These are phyloP conservation scores for Gypsophila paniculata DNA, from an alignment of 179 eudicot genomes.

Conservation along the genomic window DNA sequence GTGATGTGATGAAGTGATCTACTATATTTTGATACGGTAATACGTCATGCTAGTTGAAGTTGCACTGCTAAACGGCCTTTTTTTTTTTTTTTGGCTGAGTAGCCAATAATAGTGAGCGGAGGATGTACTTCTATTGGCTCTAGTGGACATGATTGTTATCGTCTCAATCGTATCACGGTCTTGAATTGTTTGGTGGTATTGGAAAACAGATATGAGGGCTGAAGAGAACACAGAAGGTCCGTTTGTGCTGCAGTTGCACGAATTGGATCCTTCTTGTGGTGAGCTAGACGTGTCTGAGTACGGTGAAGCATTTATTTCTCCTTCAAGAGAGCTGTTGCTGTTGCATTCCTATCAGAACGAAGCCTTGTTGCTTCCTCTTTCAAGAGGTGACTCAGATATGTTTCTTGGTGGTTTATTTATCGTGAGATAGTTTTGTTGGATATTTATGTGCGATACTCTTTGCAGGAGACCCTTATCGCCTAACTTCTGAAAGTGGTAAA, in stretches of 20 bases:
- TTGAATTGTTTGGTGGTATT: slow-evolving; percentile 14
- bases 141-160: neutral
- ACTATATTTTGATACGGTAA: neutral
- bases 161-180: neutral
- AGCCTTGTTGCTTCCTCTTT: slow-evolving; percentile 69
- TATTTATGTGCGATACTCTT: slow-evolving; percentile 2
- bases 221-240: slow-evolving; percentile 43
- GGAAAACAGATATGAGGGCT: slow-evolving; percentile 25
- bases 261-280: slow-evolving; percentile 54
- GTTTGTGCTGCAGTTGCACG: slow-evolving; percentile 69
- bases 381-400: slow-evolving; percentile 45
- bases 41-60: neutral
- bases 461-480: slow-evolving; percentile 46
- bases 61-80: neutral
- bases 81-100: neutral
- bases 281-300: slow-evolving; percentile 49
- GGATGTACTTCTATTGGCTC: neutral
- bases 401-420: neutral
- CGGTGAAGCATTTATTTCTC: slow-evolving; percentile 82
- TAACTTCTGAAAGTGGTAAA: slow-evolving; percentile 32
- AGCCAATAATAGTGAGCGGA: neutral
- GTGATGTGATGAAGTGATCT: neutral
- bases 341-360: slow-evolving; percentile 62
- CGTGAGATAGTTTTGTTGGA: neutral
- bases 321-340: slow-evolving; percentile 61